These are phyloP conservation scores for Hyphodiscus sp. DNA, from an alignment of 2,329 filamentous ascomycete genomes.

Conservation along the genomic window DNA sequence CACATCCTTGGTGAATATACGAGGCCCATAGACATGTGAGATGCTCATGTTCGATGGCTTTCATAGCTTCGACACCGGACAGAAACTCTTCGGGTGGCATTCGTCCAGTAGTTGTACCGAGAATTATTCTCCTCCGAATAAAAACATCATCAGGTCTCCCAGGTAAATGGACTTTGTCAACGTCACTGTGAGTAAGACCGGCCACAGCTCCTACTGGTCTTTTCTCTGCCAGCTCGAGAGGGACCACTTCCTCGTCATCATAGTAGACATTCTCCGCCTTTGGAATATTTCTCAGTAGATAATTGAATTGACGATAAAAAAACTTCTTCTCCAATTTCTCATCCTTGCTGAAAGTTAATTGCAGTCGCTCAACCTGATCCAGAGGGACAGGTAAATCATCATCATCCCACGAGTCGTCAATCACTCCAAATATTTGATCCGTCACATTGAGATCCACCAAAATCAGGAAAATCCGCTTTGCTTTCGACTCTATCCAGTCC, in stretches of 20 bases:
- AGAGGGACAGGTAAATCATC: slow-evolving; percentile 63
- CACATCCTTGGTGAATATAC: slow-evolving; percentile 57
- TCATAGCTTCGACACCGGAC: slow-evolving; percentile 53
- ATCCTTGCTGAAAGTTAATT: slow-evolving; percentile 52
- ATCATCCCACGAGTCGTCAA: slow-evolving; percentile 74
- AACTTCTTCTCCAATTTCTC: slow-evolving; percentile 62
- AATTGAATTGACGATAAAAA: slow-evolving; percentile 63
- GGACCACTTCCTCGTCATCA: slow-evolving; percentile 60
- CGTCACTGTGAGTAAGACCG: slow-evolving; percentile 33
- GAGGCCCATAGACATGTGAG: slow-evolving; percentile 66
- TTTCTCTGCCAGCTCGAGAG: slow-evolving; percentile 59
- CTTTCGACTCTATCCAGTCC: slow-evolving; percentile 68
- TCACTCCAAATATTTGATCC: slow-evolving; percentile 67
- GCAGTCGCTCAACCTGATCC: slow-evolving; percentile 58
- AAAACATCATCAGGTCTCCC: slow-evolving; percentile 52
- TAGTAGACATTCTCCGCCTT: slow-evolving; percentile 58
- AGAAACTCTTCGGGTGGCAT: slow-evolving; percentile 50
- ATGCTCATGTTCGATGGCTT: slow-evolving; percentile 57
- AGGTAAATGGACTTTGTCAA: slow-evolving; percentile 58
- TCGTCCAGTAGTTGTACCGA: slow-evolving; percentile 41
- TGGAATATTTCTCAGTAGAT: slow-evolving; percentile 57
- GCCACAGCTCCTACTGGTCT: slow-evolving; percentile 38
- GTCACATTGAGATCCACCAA: slow-evolving; percentile 63
- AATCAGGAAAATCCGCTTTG: slow-evolving; percentile 64
- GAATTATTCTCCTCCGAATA: slow-evolving; percentile 49